Evolutionary conservation across 192 early-diverging fungal genomes (phyloP).

Genomic region (Radiomyces spectabilis): DNA sequence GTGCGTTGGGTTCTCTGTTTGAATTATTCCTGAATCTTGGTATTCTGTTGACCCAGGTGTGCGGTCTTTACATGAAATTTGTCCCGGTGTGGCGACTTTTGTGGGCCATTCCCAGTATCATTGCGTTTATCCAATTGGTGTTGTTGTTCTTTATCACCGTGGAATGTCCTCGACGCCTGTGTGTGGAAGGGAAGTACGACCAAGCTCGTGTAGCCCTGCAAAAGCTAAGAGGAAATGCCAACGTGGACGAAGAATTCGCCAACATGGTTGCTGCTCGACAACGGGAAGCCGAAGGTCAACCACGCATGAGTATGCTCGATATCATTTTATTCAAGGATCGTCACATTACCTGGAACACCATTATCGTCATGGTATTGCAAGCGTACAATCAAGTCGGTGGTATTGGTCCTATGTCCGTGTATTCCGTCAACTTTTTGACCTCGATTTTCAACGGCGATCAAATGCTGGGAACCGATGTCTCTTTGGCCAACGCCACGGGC

Average conservation of each 20-base stretch:
- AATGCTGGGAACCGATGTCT: conserved; percentile 42
- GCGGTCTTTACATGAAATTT: conserved; percentile 53
- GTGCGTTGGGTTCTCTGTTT: conserved; percentile 63
- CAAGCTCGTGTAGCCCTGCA: conserved; percentile 50
- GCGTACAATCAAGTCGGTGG: conserved; percentile 78
- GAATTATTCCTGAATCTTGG: conserved; percentile 77
- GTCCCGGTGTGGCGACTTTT: conserved; percentile 68
- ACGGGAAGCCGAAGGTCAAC: conserved; percentile 7
- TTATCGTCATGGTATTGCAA: conserved; percentile 64
- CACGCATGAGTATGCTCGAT: conserved; percentile 5
- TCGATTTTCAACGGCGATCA: conserved; percentile 43
- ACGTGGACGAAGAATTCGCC: conserved; percentile 57
- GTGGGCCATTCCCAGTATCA: conserved; percentile 54
- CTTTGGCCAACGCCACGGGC: conserved; percentile 51
- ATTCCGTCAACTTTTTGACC: conserved; percentile 72
- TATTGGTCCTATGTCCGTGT: conserved; percentile 81
- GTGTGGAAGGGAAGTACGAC: conserved; percentile 52
- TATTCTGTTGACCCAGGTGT: conserved; percentile 64
- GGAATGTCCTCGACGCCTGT: conserved; percentile 70
- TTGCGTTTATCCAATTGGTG: conserved; percentile 50
- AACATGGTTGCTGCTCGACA: conserved; percentile 47
- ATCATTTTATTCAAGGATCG: conserved; percentile 7
- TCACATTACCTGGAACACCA: conserved; percentile 40
- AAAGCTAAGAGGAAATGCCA: conserved; percentile 46
- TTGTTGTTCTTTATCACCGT: conserved; percentile 59